phyloP scores from a whole-genome alignment of 805 yeast species.

The Trichomonascus vanleenenianus region DNA sequence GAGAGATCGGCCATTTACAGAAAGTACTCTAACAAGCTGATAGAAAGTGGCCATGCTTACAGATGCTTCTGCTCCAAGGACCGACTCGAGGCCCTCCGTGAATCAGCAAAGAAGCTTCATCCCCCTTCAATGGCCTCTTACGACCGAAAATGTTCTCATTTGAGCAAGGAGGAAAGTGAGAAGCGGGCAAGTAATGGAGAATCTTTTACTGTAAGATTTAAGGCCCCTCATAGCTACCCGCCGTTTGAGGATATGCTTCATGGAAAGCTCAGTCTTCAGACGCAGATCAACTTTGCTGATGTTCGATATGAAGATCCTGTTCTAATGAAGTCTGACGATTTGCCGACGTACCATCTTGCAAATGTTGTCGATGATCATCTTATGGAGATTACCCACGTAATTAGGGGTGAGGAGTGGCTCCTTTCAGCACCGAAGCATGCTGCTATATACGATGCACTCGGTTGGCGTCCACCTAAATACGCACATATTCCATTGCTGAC shows the following conservation, averaged over 20 bases:
- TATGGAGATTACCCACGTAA: slow-evolving; percentile 89
- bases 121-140: slow-evolving; percentile 93
- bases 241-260: slow-evolving; percentile 66
- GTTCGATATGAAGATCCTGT: slow-evolving; percentile 85
- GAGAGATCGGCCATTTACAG: slow-evolving; percentile 63
- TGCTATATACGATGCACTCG: slow-evolving; percentile 77
- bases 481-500: slow-evolving; percentile 90
- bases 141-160: slow-evolving; percentile 67
- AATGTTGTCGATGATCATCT: slow-evolving; percentile 91
- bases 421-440: slow-evolving; percentile 93
- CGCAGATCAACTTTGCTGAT: slow-evolving; percentile 65
- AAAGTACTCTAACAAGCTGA: slow-evolving; percentile 46
- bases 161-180: slow-evolving; percentile 36
- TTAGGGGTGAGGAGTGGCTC: slow-evolving; percentile 97
- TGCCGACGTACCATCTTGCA: slow-evolving; percentile 96
- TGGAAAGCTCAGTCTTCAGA: slow-evolving; percentile 68
- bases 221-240: slow-evolving; percentile 66
- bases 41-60: slow-evolving; percentile 68
- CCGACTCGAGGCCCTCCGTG: slow-evolving; percentile 57
- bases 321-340: slow-evolving; percentile 81
- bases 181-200: slow-evolving; percentile 27
- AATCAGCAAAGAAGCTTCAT: slow-evolving; percentile 60
- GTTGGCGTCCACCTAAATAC: slow-evolving; percentile 75
- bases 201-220: slow-evolving; percentile 58
- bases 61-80: slow-evolving; percentile 82